Base-by-base conservation (phyloP, 2,329 filamentous ascomycete species). In the Metarhizium sp. region DNA sequence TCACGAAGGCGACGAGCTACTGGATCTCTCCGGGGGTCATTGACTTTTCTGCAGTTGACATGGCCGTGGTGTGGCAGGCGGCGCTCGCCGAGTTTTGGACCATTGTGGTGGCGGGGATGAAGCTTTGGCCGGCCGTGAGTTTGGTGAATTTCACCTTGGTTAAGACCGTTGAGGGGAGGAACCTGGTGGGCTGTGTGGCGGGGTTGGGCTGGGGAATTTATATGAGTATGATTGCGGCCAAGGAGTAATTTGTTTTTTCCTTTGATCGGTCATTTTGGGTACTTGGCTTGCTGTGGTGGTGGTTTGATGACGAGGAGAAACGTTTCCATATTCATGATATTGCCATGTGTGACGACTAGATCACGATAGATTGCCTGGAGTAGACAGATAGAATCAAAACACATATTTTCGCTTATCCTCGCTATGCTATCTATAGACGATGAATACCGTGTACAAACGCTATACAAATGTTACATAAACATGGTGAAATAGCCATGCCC, bases 141-240 rank as follows among this genome's bases (percentile, higher is more conserved):
- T 66, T 87, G 18, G 65, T 88, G 58, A 88, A 88, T 74, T 91
- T 88, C 64, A 78, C 84, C 2, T 67, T 80, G 20, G 73, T 90
- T 57, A 79, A 87, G 60, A 87, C 85, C n/a, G 81, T 90, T 3
- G 80, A 90, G 63, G 78, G 79, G 53, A 77, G 88, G 42, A 85
- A 87, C 52, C 71, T 92, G 38, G 79, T 91, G 58, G 87, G 84
- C n/a, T 82, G 84, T 60, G 68, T 86, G 52, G 87, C 86, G 18
- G 88, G 88, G 5, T 76, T 92, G 29, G 78, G 75, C 14, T 92
- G 88, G 88, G 85, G 85, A 0, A 76, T 91, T 46, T 92, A 88
- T 67, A 74, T 92, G 71, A 90, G 86, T 65, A 71, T 91, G 63
- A 70, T 82, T 59, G 78, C 77, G 18, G 66, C 68, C 42, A 48